A percentile compares a stretch with the other conserved stretches of the same genome.
Evolutionary conservation across 2,329 filamentous ascomycete species (phyloP).

Genomic region (Teratosphaeria gauchensis): DNA sequence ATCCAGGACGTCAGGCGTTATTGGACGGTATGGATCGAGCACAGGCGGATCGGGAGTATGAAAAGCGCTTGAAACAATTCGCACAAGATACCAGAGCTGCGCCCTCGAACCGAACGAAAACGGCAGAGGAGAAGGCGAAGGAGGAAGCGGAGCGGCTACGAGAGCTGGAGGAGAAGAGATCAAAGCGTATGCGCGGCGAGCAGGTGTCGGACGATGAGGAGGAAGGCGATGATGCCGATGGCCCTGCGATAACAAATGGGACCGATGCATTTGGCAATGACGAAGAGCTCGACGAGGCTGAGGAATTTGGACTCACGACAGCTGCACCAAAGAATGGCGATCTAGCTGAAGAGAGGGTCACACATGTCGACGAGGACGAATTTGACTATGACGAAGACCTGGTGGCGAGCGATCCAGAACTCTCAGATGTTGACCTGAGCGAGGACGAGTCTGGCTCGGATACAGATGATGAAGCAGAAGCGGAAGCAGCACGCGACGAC

Average conservation of each 20-base stretch:
- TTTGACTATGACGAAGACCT: constrained; percentile 86
- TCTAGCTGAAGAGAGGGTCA: constrained; percentile 37
- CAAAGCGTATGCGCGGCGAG: constrained; percentile 80
- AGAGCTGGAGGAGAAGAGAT: constrained; percentile 71
- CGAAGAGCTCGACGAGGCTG: constrained; percentile 45
- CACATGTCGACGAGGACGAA: constrained; percentile 87
- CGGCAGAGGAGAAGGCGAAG: constrained; percentile 71
- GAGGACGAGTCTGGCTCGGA: constrained; percentile 12
- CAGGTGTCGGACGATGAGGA: constrained; percentile 56
- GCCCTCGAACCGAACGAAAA: constrained; percentile 82
- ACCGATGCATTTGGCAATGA: constrained; percentile 27
- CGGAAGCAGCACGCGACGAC: constrained; percentile 24
- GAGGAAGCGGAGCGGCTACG: constrained; percentile 69
- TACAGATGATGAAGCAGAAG: constrained; percentile 19
- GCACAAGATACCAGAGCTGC: constrained; percentile 75
- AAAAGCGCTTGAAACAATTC: constrained; percentile 70
- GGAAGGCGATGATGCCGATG: constrained; percentile 25
- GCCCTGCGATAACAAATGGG: constrained; percentile 15
- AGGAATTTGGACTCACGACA: constrained; percentile 53
- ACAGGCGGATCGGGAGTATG: constrained; percentile 77
- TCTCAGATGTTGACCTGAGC: constrained; percentile 27
- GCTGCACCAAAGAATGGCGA: constrained; percentile 22
- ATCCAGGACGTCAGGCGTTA: constrained; percentile 54
- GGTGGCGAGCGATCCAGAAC: constrained; percentile 62
- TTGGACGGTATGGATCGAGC: constrained; percentile 52